Evolutionary conservation across 225 moss, liverwort and hornwort genomes (phyloP).

Genomic region (Bryum argenteum): DNA sequence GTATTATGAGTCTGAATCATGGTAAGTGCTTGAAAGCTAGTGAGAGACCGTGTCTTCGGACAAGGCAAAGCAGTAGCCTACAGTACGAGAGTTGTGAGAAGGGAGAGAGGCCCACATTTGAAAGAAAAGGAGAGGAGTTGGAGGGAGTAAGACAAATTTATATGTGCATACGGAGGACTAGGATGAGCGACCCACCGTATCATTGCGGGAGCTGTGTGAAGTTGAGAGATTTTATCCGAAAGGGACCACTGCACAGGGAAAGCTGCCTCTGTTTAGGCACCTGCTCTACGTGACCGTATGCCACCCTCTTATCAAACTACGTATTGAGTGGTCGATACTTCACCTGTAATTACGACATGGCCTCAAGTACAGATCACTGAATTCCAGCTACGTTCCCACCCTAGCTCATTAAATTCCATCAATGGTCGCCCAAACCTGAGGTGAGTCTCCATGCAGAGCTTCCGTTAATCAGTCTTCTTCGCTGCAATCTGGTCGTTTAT

Average conservation of each 20-base stretch:
- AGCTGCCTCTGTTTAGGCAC: constrained; percentile 30
- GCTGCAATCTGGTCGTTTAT: background rate
- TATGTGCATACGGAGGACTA: constrained; percentile 46
- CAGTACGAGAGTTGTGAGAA: constrained; percentile 19
- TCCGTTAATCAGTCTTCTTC: background rate
- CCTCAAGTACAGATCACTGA: constrained; percentile 24
- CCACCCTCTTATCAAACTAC: constrained; percentile 10
- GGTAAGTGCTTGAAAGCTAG: constrained; percentile 27
- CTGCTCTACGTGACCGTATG: constrained; percentile 32
- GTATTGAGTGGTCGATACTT: constrained; percentile 36
- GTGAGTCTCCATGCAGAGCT: constrained; percentile 7
- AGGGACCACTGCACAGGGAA: constrained; percentile 40
- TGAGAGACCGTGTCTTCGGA: constrained; percentile 5
- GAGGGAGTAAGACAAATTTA: constrained; percentile 51
- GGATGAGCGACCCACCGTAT: constrained; percentile 53
- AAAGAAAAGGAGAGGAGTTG: constrained; percentile 33
- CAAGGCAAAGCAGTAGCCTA: constrained; percentile 11
- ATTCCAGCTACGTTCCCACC: constrained; percentile 28
- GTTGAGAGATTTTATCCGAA: constrained; percentile 53
- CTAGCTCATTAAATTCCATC: background rate
- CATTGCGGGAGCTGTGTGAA: constrained; percentile 52
- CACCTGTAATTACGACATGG: constrained; percentile 21
- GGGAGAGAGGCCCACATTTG: constrained; percentile 31
- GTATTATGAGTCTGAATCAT: constrained; percentile 27
- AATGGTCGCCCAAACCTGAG: background rate